Base-by-base conservation (phyloP, 2,329 filamentous ascomycete genomes). In the Rugonectria rugulosa region DNA sequence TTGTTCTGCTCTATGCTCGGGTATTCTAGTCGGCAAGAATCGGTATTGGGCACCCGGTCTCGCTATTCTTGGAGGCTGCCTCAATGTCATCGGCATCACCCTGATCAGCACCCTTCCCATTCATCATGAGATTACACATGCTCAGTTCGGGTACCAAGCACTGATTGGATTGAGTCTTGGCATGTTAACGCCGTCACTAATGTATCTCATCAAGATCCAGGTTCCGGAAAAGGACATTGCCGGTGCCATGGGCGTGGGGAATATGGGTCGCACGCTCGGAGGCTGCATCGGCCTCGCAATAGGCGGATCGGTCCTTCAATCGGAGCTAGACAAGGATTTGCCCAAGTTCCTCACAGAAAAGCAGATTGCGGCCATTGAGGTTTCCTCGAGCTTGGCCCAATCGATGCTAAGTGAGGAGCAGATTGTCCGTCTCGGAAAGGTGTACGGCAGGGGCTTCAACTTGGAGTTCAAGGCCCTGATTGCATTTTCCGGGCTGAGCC, bases 401-500 rank as follows among this genome's bases (percentile, higher is more conserved):
- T 32, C 36, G n/a, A 32, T 50, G 26, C 15, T 50, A 10, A 50
- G 14, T 8, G 47, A 42, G 12, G 47, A 50, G 29, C 47, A 51
- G 19, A 27, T 12, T 14, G 11, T 51, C 21, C 48, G 34, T 10
- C 23, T 51, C 15, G 38, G 38, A 21, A 29, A 51, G n/a, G 48
- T 43, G 20, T 51, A 51, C 14, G 48, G 48, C 15, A 23, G 29
- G n/a, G 38, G 48, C 3, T 51, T 36, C 11, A 43, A 51, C 17
- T n/a, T 43, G 11, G 27, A 51, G 31, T 51, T 43, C 29, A 43
- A 37, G 12, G 48, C 38, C 8, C 8, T 51, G 37, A 36, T 44
- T 23, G 48, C 48, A 15, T 51, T 51, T 21, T 27, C 48, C 20
- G 48, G 48, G 20, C 29, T 51, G 48, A 36, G 48, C 7, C n/a